Conservation (phyloP, 2,329 filamentous ascomycete genomes). For the Esteya vermicola region DNA sequence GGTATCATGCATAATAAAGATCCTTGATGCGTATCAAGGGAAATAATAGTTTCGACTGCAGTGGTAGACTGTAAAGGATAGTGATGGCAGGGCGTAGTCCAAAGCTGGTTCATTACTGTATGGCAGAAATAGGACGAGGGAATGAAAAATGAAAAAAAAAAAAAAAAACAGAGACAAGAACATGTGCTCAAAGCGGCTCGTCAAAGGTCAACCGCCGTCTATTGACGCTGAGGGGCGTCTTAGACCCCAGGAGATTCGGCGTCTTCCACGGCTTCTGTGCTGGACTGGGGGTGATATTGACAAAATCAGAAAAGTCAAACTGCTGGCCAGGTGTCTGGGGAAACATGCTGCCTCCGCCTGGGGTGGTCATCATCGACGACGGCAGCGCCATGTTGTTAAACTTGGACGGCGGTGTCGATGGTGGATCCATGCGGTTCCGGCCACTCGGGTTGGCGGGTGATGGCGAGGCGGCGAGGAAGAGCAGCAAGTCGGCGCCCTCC, state of each 20-base stretch:
- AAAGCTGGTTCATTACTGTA: constrained; percentile 10
- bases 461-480: constrained; percentile 83
- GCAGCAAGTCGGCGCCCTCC: constrained; percentile 66
- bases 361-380: constrained; percentile 82
- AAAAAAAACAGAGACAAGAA: neutral
- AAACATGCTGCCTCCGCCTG: constrained; percentile 53
- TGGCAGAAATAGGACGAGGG: constrained; percentile 1
- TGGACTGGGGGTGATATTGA: constrained; percentile 93
- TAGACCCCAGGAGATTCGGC: constrained; percentile 36
- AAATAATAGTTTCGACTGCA: neutral
- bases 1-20: constrained; percentile 9
- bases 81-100: constrained; percentile 3
- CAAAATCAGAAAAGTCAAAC: constrained; percentile 93
- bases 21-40: neutral
- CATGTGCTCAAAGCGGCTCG: constrained; percentile 19
- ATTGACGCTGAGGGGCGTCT: constrained; percentile 51
- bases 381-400: constrained; percentile 53
- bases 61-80: neutral
- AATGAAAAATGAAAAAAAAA: neutral
- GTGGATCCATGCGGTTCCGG: constrained; percentile 48
- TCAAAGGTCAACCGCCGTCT: constrained; percentile 73
- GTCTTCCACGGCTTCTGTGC: constrained; percentile 85
- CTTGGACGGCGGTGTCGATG: constrained; percentile 63
- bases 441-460: constrained; percentile 56
- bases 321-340: constrained; percentile 66